phyloP scores from a whole-genome alignment of 129 eudicot genomes.

The Helianthus tuberosus region DNA sequence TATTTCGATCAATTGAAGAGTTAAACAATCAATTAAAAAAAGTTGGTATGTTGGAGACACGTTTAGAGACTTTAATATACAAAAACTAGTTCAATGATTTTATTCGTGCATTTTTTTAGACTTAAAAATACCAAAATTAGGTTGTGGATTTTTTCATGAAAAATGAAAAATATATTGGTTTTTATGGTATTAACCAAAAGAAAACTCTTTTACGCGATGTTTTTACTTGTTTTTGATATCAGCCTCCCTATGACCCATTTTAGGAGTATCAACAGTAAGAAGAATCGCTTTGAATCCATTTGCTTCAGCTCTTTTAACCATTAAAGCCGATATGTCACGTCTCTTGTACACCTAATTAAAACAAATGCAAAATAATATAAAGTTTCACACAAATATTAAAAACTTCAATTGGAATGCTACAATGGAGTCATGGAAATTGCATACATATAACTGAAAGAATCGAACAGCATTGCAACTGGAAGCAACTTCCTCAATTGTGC shows the following conservation, averaged over 20 bases:
- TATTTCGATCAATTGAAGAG: too few relatives aligned
- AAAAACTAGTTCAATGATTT: too few relatives aligned
- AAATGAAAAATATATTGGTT: too few relatives aligned
- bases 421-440: constrained; percentile 17
- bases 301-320: constrained; percentile 85
- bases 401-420: background rate
- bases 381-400: background rate
- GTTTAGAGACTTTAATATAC: too few relatives aligned
- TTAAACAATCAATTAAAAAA: too few relatives aligned
- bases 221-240: constrained; percentile 85
- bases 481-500: constrained; percentile 91
- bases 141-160: too few relatives aligned
- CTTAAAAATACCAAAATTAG: too few relatives aligned
- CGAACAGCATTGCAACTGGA: constrained; percentile 79
- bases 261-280: constrained; percentile 81
- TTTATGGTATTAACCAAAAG: background rate
- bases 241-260: constrained; percentile 88
- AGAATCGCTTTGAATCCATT: constrained; percentile 88
- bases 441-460: constrained; percentile 82
- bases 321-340: constrained; percentile 61
- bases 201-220: background rate
- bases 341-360: constrained; percentile 54
- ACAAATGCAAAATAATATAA: constrained; percentile 4
- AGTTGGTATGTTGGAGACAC: too few relatives aligned
- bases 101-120: too few relatives aligned